A percentile compares a stretch with the other conserved stretches of the same genome.
phyloP scores from a whole-genome alignment of 2,329 filamentous ascomycete genomes.

The Pseudogymnoascus sp. region DNA sequence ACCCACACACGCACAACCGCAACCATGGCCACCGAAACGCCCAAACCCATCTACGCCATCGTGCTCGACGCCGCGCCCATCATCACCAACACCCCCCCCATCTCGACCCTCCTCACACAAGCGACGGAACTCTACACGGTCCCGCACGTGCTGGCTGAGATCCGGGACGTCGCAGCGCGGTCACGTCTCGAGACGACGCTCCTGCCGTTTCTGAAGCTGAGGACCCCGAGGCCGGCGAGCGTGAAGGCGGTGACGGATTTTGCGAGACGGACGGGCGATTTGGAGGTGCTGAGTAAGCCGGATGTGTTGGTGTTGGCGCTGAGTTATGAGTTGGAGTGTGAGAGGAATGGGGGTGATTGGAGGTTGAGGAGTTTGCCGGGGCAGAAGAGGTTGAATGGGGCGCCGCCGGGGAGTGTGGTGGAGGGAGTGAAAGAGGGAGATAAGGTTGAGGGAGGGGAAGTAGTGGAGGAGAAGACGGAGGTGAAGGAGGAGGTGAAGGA shows the following conservation, averaged over 20 bases:
- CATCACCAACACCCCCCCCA: constrained; percentile 82
- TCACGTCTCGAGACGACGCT: constrained; percentile 75
- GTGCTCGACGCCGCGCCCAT: constrained; percentile 87
- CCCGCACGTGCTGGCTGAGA: constrained; percentile 78
- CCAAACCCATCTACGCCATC: constrained; percentile 70
- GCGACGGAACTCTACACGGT: constrained; percentile 74
- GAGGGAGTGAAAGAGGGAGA: constrained; percentile 19
- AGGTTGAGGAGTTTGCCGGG: constrained; percentile 68
- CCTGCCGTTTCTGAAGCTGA: constrained; percentile 72
- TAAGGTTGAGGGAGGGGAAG: constrained; percentile 8
- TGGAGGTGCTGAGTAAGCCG: constrained; percentile 75
- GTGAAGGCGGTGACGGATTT: constrained; percentile 76
- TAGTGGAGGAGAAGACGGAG: constrained; percentile 11
- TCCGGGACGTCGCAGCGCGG: constrained; percentile 73
- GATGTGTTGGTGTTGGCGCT: constrained; percentile 87
- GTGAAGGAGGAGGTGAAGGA: constrained; percentile 12
- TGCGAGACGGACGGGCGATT: constrained; percentile 80
- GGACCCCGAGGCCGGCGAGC: constrained; percentile 66
- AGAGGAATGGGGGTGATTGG: constrained; percentile 85
- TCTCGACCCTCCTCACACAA: constrained; percentile 71
- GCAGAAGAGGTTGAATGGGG: constrained; percentile 69
- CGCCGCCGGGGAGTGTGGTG: constrained; percentile 32
- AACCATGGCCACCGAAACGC: constrained; percentile 22
- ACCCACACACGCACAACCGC: not conserved
- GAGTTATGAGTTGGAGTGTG: constrained; percentile 89